Percentiles rank a stretch among this genome's conserved stretches.
Conservation (phyloP, 2,329 filamentous ascomycete genomes). For the Myrmaecium sp. region DNA sequence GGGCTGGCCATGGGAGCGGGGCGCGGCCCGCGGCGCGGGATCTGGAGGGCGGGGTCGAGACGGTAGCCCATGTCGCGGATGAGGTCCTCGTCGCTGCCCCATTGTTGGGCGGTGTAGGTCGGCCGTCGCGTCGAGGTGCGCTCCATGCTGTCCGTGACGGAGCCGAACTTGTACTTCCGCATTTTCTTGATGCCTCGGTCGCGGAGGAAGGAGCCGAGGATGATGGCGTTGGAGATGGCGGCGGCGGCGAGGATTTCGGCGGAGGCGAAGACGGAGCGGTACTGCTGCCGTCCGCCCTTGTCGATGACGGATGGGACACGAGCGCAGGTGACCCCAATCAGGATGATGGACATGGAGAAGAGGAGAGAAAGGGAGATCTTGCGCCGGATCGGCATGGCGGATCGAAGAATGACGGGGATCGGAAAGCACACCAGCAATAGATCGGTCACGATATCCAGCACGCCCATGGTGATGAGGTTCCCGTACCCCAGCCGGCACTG, state of each 20-base stretch:
- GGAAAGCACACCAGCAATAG: conserved; percentile 76
- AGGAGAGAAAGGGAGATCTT: conserved; percentile 66
- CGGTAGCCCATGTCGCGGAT: conserved; percentile 64
- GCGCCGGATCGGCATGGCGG: conserved; percentile 56
- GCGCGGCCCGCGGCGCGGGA: conserved; percentile 23
- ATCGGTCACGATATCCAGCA: conserved; percentile 77
- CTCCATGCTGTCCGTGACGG: conserved; percentile 33
- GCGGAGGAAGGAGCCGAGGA: conserved; percentile 81
- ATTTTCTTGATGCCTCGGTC: conserved; percentile 81
- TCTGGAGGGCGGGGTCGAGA: conserved; percentile 34
- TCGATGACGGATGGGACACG: conserved; percentile 65
- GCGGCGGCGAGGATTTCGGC: conserved; percentile 82
- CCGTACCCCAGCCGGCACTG: conserved; percentile 74
- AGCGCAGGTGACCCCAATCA: conserved; percentile 65
- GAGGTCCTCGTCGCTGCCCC: conserved; percentile 84
- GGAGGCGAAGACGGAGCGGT: conserved; percentile 75
- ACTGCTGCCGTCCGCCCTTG: conserved; percentile 59
- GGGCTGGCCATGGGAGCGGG: conserved; percentile 12
- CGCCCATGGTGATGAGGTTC: conserved; percentile 80
- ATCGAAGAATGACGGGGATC: conserved; percentile 69
- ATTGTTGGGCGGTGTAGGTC: conserved; percentile 49
- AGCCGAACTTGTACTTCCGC: conserved; percentile 48
- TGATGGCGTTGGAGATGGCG: conserved; percentile 70
- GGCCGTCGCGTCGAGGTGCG: conserved; percentile 42
- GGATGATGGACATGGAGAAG: conserved; percentile 68